phyloP scores from a whole-genome alignment of 1,139 yeast species.

The Kodamaea suecica region DNA sequence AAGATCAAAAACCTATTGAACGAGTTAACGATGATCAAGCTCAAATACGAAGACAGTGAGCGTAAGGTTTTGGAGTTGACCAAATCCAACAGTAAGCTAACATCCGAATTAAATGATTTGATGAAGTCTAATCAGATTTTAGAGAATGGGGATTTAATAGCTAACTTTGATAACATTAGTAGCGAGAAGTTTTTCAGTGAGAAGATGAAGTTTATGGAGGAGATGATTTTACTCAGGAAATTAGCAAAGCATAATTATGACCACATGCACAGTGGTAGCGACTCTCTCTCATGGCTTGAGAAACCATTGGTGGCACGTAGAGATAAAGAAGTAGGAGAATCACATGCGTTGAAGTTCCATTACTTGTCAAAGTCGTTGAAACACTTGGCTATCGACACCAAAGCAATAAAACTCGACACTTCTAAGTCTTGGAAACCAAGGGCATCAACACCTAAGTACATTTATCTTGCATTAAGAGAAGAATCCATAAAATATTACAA shows the following conservation, averaged over 20 bases:
- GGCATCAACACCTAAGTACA: conserved; percentile 19
- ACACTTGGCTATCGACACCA: conserved; percentile 10
- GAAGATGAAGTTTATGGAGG: conserved; percentile 33
- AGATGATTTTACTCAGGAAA: conserved; percentile 33
- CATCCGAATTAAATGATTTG: conserved; percentile 18
- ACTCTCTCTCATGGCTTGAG: conserved; percentile 20
- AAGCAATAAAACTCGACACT: conserved; percentile 12
- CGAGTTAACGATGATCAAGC: conserved; percentile 22
- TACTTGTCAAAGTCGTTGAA: conserved; percentile 5
- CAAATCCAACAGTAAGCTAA: conserved; percentile 18
- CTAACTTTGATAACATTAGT: conserved; percentile 22
- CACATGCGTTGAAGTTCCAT: conserved; percentile 6
- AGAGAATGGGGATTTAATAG: conserved; percentile 17
- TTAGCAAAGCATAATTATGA: conserved; percentile 15
- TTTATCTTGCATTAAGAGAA: conserved; percentile 14
- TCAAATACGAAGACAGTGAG: conserved; percentile 20
- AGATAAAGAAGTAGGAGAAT: not conserved
- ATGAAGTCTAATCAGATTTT: conserved; percentile 16
- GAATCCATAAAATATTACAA: conserved; percentile 8
- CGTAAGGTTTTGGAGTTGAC: conserved; percentile 13
- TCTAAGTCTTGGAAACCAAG: conserved; percentile 21
- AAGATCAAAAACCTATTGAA: conserved; percentile 22
- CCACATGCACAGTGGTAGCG: not conserved
- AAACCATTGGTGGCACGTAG: conserved; percentile 8
- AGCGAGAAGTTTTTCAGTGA: conserved; percentile 34